Evolutionary conservation across 345 rosid genomes (phyloP), one percentile per base, ranked within the genome.

Genomic region (Schrenkiella parvula): DNA sequence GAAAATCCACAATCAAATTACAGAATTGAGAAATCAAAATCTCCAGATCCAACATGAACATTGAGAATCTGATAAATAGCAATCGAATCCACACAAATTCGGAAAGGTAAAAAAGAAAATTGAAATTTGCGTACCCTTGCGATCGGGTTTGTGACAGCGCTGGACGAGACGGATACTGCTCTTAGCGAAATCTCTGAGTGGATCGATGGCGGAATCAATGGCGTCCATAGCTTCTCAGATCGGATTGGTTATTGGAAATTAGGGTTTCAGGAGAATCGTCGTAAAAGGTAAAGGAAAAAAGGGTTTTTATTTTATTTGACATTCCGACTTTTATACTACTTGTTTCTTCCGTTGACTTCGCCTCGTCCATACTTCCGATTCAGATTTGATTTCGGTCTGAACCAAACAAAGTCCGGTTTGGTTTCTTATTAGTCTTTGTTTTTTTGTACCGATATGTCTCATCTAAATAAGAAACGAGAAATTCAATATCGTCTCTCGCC

Each of bases 61-160:
- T 9, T 8, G 31, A 3, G 31, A 3, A 43, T 1, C 48, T 8
- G 2, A 2, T 5, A 2, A 68, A 57, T 44, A 22, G 43, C 14
- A 47, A 6, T 47, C 23, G 13, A 42, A 12, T 14, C 26, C 32
- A 19, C 1, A 12, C 47, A 25, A 18, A 23, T 41, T 53, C 21
- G 54, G 42, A 28, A 41, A 6, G 8, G 35, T 22, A 0, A 19
- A n/a, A 18, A 7, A 0, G 9, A n/a, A 18, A 7, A 3, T 5
- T 13, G 0, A 51, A 19, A 38, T 26, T 31, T 0, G 37, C 56
- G 21, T 56, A 84, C 91, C 90, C 65, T 89, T 87, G 65, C 90
- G 90, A 60, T 89, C 96, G 44, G 92, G 92, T 65, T 87, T 89
- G 85, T 89, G 92, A 75, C 92, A 89, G 12, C 92, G 83, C 84